These are phyloP conservation scores for Kazachstania kunashirensis DNA, from an alignment of 805 yeast species.

Conservation along the genomic window DNA sequence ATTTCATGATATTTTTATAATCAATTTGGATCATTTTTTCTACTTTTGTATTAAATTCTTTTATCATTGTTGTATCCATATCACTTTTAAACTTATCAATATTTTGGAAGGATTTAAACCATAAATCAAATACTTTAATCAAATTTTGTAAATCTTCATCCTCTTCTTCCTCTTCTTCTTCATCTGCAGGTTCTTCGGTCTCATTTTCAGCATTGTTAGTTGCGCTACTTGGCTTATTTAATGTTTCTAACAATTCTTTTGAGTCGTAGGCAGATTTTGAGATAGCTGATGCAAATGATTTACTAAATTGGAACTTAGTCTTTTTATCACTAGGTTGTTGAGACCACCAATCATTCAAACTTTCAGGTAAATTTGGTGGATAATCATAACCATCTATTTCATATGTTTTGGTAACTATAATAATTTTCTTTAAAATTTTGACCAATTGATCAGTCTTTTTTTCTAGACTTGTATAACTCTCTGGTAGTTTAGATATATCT, in stretches of 20 bases:
- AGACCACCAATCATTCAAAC: conserved; percentile 46
- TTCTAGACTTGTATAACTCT: conserved; percentile 60
- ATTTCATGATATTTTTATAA: conserved; percentile 49
- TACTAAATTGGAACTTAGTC: conserved; percentile 35
- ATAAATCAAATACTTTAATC: conserved; percentile 32
- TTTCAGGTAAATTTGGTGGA: conserved; percentile 69
- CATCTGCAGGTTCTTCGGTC: conserved; percentile 15
- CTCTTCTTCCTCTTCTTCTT: conserved; percentile 33
- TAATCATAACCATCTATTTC: conserved; percentile 72
- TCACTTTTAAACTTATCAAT: conserved; percentile 60
- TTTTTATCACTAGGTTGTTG: conserved; percentile 4
- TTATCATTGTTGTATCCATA: conserved; percentile 55
- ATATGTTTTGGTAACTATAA: conserved; percentile 50
- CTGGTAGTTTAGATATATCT: conserved; percentile 63
- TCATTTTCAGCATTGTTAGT: conserved; percentile 9
- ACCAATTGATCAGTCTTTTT: conserved; percentile 55
- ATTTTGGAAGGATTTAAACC: conserved; percentile 46
- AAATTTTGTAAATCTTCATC: conserved; percentile 46
- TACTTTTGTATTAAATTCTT: conserved; percentile 49
- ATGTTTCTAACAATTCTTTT: conserved; percentile 33
- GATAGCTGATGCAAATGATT: conserved; percentile 66
- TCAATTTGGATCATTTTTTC: conserved; percentile 43
- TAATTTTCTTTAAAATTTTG: conserved; percentile 44
- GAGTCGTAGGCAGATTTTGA: conserved; percentile 46
- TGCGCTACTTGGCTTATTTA: background rate